These are phyloP conservation scores for Calendula officinalis DNA, from an alignment of 129 eudicot genomes.

Conservation along the genomic window DNA sequence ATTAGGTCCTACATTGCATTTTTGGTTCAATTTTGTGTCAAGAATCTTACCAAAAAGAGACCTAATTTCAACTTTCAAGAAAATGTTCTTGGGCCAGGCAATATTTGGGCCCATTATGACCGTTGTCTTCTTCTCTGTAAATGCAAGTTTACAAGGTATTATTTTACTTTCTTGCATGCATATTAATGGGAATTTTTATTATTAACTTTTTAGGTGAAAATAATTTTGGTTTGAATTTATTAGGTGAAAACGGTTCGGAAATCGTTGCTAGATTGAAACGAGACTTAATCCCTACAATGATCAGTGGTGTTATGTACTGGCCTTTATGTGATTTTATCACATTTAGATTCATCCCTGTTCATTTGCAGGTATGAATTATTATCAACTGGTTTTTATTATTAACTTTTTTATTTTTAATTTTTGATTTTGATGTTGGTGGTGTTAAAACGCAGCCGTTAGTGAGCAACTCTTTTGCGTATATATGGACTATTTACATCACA, in stretches of 20 bases:
- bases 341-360: constrained; percentile 89
- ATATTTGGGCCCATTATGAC: constrained; percentile 83
- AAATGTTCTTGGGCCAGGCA: constrained; percentile 72
- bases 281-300: constrained; percentile 78
- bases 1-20: constrained; percentile 75
- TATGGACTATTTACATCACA: constrained; percentile 87
- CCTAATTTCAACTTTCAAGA: constrained; percentile 55
- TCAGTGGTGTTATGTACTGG: constrained; percentile 92
- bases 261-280: constrained; percentile 73
- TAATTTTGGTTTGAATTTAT: constrained; percentile 7
- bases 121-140: constrained; percentile 67
- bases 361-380: constrained; percentile 61
- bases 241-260: constrained; percentile 76
- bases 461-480: constrained; percentile 72
- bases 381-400: background rate
- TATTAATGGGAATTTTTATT: background rate
- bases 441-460: constrained; percentile 75
- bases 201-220: background rate
- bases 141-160: constrained; percentile 86
- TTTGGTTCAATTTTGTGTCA: constrained; percentile 79
- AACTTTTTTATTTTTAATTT: background rate
- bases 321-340: constrained; percentile 94
- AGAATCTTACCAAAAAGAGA: constrained; percentile 67
- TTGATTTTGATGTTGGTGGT: constrained; percentile 15
- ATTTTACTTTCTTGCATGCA: constrained; percentile 2